Base-by-base conservation (phyloP, 371 early-diverging fungal genomes). In the Nematocida ironsii region DNA sequence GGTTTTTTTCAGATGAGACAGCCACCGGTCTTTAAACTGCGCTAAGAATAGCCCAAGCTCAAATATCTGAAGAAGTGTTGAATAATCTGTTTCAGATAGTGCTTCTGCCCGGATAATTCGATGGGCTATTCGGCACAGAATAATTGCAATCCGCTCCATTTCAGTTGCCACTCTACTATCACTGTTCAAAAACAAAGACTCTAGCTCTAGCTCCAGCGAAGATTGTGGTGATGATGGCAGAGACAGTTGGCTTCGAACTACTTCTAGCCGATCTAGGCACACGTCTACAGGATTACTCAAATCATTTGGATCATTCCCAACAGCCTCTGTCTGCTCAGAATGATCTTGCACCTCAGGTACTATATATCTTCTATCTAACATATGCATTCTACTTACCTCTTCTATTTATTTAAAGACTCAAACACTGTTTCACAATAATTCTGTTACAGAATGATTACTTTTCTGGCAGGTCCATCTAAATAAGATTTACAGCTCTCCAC, bases 1-100 rank as follows among this genome's bases (percentile, higher is more conserved):
- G 13, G 52, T 16, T 45, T 69, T 70, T 9, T 47, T 25, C 20
- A 78, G 45, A n/a, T 18, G 9, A 9, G 27, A n/a, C 5, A 78
- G 61, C 80, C 80, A 78, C 48, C 80, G 13, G 54, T 78, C 80
- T 39, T 71, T 69, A 44, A 78, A 78, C 80, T 78, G 80, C 25
- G 27, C 67, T 40, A 78, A 40, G 58, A 78, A 78, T 6, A 78
- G 71, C 7, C 80, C 80, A 20, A 78, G 54, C 80, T 78, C 80
- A 68, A 78, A 78, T 55, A 78, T 78, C 48, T 78, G 80, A 42
- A 78, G 64, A 16, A 78, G 68, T 11, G 58, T 45, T 20, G 33
- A 25, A 39, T 78, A 40, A 16, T 70, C 67, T 33, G 82, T 67
- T 20, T 70, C 60, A 3, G 54, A 39, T 13, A 47, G 39, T 9